phyloP scores from a whole-genome alignment of 306 rosid genomes.

The Quillaja saponaria region DNA sequence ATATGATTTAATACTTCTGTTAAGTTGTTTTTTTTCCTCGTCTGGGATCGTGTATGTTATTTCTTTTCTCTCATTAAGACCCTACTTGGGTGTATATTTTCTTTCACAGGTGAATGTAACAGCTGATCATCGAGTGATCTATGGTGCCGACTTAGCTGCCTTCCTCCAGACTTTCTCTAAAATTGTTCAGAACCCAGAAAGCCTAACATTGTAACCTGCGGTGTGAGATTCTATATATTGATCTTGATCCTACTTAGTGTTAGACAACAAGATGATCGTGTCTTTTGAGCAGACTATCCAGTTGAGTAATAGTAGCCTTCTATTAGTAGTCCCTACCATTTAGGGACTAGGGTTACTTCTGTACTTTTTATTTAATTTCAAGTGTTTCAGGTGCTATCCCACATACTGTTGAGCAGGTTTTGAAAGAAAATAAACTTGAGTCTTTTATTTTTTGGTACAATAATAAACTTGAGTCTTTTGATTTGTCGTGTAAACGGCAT shows the following conservation, averaged over 20 bases:
- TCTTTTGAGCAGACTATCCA: constrained; percentile 19
- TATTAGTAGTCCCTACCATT: constrained; percentile 27
- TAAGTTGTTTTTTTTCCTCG: not conserved
- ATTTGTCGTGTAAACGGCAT: no score
- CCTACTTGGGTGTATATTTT: constrained; percentile 11
- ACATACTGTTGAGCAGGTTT: constrained; percentile 28
- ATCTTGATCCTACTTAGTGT: constrained; percentile 14
- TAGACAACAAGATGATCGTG: constrained; percentile 18
- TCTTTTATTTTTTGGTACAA: no score
- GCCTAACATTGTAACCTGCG: constrained; percentile 60
- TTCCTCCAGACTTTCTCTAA: constrained; percentile 82
- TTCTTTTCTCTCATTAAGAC: not conserved
- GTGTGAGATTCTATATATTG: no score
- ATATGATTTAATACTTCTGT: not conserved
- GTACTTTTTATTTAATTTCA: constrained; percentile 26
- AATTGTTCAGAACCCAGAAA: constrained; percentile 76
- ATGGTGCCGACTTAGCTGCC: constrained; percentile 92
- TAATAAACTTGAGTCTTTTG: no score
- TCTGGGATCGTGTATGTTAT: not conserved
- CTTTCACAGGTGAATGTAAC: constrained; percentile 87
- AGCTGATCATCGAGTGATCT: constrained; percentile 83
- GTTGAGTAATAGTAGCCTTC: constrained; percentile 9
- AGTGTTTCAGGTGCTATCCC: constrained; percentile 25
- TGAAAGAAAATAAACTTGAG: constrained; percentile 22
- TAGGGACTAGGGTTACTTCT: constrained; percentile 22